Evolutionary conservation across 2,329 filamentous ascomycete species (phyloP), one percentile per base, ranked within the genome.

Genomic region (Talaromyces sp.): DNA sequence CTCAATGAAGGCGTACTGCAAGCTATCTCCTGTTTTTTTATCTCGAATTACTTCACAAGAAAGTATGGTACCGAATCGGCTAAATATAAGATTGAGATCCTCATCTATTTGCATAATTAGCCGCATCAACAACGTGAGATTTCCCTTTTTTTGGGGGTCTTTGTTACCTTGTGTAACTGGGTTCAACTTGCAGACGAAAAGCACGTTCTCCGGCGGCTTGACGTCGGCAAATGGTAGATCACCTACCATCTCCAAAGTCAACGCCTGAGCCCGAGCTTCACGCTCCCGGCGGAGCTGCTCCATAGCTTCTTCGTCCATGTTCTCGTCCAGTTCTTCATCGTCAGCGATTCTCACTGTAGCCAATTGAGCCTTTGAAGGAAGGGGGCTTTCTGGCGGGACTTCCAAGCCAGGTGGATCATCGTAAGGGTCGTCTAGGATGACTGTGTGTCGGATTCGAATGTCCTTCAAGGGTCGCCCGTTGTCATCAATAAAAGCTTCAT

Each of bases 111-210:
- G 8, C 52, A 35, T 64, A 68, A 66, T 67, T 63, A 66, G 63
- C 44, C 62, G 52, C 48, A 54, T 3, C 25, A 11, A 58, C 1
- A 57, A 25, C 61, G 44, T 18, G 14, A 5, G 18, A n/a, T 44
- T 8, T 18, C 31, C 33, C 25, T 6, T n/a, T 25, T 23, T 11
- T 5, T 14, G 18, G 52, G 7, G 52, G 46, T 31, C 16, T 28
- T 61, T 68, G 72, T 66, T 73, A 83, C 82, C 82, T 72, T 91
- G 90, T 9, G 95, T 99, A 54, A 99, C 92, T 0, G 95, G 95
- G 70, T 99, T 99, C 48, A 99, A 83, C 75, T 99, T 99, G 88
- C 95, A 99, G 48, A 99, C 93, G 73, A 99, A 99, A 1, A 99
- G 83, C 14, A 99, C 88, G 75, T 99, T 98, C 79, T 99, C 95